Conservation (phyloP, 1,284 basidiomycete species). For the Microbotryomycetes sp. region DNA sequence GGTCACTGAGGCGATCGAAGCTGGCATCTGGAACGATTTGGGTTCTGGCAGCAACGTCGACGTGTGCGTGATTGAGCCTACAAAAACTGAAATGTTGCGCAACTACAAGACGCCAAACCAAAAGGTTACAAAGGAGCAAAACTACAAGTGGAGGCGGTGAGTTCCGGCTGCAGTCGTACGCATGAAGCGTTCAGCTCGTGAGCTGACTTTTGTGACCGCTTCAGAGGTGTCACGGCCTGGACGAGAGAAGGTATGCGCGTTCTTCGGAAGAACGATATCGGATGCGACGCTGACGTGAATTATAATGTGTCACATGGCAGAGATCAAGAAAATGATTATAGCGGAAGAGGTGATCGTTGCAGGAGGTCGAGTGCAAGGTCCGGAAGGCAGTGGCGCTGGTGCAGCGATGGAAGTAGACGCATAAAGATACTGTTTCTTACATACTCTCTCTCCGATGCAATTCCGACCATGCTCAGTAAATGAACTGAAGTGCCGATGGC, state of each 20-base stretch:
- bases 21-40: slow-evolving; percentile 98
- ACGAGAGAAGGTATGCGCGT: slow-evolving; percentile 57
- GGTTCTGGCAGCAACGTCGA: slow-evolving; percentile 97
- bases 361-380: slow-evolving; percentile 4
- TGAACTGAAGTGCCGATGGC: no score
- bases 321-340: slow-evolving; percentile 61
- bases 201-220: background rate
- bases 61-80: slow-evolving; percentile 85
- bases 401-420: slow-evolving; percentile 29
- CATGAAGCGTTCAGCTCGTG: background rate
- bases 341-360: slow-evolving; percentile 47
- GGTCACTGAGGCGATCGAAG: slow-evolving; percentile 78
- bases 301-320: no score
- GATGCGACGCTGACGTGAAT: no score
- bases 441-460: background rate
- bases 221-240: slow-evolving; percentile 44
- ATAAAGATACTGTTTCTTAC: background rate
- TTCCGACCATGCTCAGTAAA: no score
- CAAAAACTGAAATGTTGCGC: slow-evolving; percentile 67
- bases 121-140: slow-evolving; percentile 65
- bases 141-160: slow-evolving; percentile 62
- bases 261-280: no score
- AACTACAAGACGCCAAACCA: slow-evolving; percentile 83
- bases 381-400: slow-evolving; percentile 13
- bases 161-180: no score